A percentile compares a stretch with the other conserved stretches of the same genome.
Conservation (phyloP, 371 early-diverging fungal species). For the Mortierella sp. region DNA sequence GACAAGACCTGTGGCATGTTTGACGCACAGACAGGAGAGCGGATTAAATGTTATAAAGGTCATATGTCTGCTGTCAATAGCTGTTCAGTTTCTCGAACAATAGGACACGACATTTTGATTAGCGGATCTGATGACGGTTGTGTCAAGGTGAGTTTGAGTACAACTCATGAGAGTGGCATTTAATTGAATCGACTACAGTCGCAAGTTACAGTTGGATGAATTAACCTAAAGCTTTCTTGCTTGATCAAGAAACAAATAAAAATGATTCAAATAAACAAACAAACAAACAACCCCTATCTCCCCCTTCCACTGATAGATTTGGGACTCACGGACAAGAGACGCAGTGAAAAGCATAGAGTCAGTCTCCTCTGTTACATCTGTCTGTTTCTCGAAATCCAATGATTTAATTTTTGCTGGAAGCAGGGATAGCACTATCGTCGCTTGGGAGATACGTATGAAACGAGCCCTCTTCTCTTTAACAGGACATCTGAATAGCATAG, state of each 20-base stretch:
- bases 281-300: background rate
- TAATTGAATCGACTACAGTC: too few species aligned
- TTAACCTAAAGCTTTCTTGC: too few species aligned
- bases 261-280: background rate
- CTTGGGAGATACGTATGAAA: conserved; percentile 90
- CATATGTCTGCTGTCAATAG: conserved; percentile 85
- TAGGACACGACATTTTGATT: conserved; percentile 78
- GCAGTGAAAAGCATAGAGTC: conserved; percentile 78
- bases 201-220: too few species aligned
- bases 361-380: conserved; percentile 83
- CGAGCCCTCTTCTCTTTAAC: conserved; percentile 71
- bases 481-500: conserved; percentile 91
- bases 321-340: conserved; percentile 82
- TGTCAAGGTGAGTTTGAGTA: conserved; percentile 57
- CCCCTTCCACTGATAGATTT: conserved; percentile 57
- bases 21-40: conserved; percentile 80
- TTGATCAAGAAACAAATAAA: background rate
- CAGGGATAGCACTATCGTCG: conserved; percentile 89
- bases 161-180: too few species aligned
- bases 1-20: conserved; percentile 43
- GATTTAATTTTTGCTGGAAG: conserved; percentile 86
- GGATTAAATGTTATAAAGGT: conserved; percentile 79
- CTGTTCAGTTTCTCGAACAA: conserved; percentile 67
- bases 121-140: conserved; percentile 84
- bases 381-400: conserved; percentile 80